phyloP scores from a whole-genome alignment of 176 grass and related monocot species.

The Triticum timopheevii region DNA sequence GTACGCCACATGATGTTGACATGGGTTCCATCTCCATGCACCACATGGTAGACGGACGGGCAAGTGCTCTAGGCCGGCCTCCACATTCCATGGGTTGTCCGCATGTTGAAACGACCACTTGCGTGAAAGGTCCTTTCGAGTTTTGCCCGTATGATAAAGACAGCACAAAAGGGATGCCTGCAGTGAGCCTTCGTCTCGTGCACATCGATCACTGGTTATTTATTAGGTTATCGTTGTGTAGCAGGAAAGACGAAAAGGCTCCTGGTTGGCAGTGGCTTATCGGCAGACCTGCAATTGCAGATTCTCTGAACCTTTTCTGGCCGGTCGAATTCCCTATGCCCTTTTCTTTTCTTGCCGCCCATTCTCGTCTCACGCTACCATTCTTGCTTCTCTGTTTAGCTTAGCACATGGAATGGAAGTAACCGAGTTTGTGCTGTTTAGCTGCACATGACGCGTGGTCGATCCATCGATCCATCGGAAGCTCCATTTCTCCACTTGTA shows the following conservation, averaged over 20 bases:
- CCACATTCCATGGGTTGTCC: neutral
- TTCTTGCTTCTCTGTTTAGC: too few relatives aligned
- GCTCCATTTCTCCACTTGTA: too few relatives aligned
- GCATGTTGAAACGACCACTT: conserved; percentile 15
- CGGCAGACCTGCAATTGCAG: conserved; percentile 32
- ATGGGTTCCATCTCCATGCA: neutral
- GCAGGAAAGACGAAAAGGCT: conserved; percentile 33
- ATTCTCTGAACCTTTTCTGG: conserved; percentile 42
- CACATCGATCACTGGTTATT: neutral
- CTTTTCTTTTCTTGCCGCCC: conserved; percentile 6
- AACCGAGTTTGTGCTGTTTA: neutral
- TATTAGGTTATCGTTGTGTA: neutral
- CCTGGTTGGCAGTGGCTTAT: conserved; percentile 1
- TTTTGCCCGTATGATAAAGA: conserved; percentile 11
- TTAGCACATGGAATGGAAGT: too few relatives aligned
- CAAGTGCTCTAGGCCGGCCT: neutral
- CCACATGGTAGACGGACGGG: neutral
- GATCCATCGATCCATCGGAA: too few relatives aligned
- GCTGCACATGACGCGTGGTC: too few relatives aligned
- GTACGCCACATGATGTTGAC: neutral
- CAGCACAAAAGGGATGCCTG: neutral
- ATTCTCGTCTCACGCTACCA: neutral
- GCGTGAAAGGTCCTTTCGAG: neutral
- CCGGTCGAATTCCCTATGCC: neutral
- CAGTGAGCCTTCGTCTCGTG: neutral